Evolutionary conservation across 208 protist species (phyloP), one percentile per base, ranked within the genome.

Genomic region (Vickermania ingenoplastis): DNA sequence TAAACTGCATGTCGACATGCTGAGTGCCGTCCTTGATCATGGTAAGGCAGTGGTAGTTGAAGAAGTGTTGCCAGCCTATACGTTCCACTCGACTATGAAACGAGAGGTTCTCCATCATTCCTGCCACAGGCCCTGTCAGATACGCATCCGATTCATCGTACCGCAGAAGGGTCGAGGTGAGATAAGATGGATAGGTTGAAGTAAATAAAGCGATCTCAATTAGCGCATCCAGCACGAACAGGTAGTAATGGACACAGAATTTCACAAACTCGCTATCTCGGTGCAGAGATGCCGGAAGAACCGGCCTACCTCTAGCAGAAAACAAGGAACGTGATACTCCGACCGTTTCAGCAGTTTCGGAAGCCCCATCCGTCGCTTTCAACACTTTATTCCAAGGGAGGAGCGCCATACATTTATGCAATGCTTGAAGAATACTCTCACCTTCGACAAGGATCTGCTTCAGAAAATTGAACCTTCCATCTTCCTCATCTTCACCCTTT

Each of bases 171-270:
- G 17, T 45, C 7, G 36, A 7, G 36, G 36, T 45, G 17, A 45
- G 36, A 17, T 45, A 45, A 17, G 11, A n/a, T 45, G 36, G 36
- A 45, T 45, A 45, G 17, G 11, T 45, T 45, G 36, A 45, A 45
- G 36, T 45, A 17, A 45, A 45, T 45, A 45, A 45, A 45, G 36
- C 36, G 17, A 45, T 45, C 36, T 45, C 36, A 45, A 45, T 45
- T 45, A 45, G 36, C 7, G 17, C 17, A 17, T 45, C 36, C 11
- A 45, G 36, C 7, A 45, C 36, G 17, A 17, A n/a, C 7, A 45
- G 36, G 36, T 45, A 45, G 36, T 45, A 45, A 45, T 45, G 36
- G 11, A 45, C 36, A 45, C 36, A 45, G 17, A n/a, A 45, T 45
- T 45, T 45, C 17, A 45, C 36, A 45, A 45, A 45, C 17, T 45